Percentiles rank a stretch among this genome's conserved stretches.
Conservation (phyloP, 1,139 yeast genomes). For the Candida albicans region DNA sequence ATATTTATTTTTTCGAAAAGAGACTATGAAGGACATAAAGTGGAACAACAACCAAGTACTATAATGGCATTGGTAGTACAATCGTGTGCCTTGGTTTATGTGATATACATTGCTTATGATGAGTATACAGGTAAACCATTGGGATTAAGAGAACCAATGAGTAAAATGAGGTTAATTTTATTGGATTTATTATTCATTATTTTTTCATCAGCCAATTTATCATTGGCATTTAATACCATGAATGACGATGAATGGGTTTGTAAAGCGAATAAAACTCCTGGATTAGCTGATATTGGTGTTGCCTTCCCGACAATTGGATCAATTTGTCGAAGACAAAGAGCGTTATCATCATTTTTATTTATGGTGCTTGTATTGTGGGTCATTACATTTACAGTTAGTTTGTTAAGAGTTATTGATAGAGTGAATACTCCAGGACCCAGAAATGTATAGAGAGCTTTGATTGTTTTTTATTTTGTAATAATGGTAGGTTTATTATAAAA, state of each 20-base stretch:
- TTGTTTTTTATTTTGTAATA: neutral
- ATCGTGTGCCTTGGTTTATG: conserved; percentile 72
- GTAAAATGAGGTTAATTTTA: conserved; percentile 74
- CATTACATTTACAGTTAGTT: conserved; percentile 77
- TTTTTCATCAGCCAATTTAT: conserved; percentile 87
- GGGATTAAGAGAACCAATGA: conserved; percentile 81
- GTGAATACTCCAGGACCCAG: conserved; percentile 14
- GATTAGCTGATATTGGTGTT: conserved; percentile 21
- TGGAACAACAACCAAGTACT: conserved; percentile 83
- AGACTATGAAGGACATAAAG: conserved; percentile 36
- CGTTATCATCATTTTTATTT: conserved; percentile 76
- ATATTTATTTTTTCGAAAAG: conserved; percentile 52
- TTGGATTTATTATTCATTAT: conserved; percentile 84
- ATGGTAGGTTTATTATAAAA: neutral
- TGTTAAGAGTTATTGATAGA: conserved; percentile 75
- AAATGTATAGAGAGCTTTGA: conserved; percentile 1
- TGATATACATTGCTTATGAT: conserved; percentile 81
- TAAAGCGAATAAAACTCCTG: conserved; percentile 24
- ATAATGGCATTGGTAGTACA: conserved; percentile 90
- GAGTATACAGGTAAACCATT: conserved; percentile 91
- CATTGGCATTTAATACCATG: conserved; percentile 81
- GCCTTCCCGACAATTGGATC: conserved; percentile 34
- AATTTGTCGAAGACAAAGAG: conserved; percentile 79
- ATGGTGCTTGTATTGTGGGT: conserved; percentile 81
- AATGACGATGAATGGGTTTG: conserved; percentile 87